Conservation (phyloP, 345 rosid species). For the Populus tremula region DNA sequence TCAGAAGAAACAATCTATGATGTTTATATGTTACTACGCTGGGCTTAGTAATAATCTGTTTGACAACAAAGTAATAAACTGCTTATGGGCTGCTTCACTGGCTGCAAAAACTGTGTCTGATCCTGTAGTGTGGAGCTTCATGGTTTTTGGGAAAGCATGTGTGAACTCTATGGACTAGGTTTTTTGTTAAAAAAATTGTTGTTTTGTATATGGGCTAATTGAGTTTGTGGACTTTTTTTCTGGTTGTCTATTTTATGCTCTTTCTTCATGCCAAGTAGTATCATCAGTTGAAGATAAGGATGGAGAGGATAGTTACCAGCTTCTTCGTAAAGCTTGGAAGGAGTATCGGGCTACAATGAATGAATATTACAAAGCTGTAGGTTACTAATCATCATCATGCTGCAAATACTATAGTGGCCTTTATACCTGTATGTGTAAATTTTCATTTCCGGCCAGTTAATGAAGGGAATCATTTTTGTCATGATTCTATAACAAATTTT, state of each 20-base stretch:
- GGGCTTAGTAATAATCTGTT: neutral
- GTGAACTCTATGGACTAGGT: neutral
- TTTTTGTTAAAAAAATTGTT: neutral
- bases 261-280: neutral
- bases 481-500: neutral
- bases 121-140: neutral
- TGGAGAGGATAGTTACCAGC: slow-evolving; percentile 44
- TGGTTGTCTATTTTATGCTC: neutral
- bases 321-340: slow-evolving; percentile 52
- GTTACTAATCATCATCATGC: slow-evolving; percentile 8
- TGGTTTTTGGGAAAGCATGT: neutral
- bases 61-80: neutral
- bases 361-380: slow-evolving; percentile 52
- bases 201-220: neutral
- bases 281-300: slow-evolving; percentile 37
- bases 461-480: neutral
- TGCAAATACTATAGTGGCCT: neutral
- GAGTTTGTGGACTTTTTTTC: neutral
- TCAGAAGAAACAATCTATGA: neutral
- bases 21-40: neutral
- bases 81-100: neutral
- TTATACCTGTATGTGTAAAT: neutral
- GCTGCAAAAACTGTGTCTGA: neutral
- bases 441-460: neutral
- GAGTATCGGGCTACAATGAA: slow-evolving; percentile 54